A percentile compares a stretch with the other conserved stretches of the same genome.
phyloP scores from a whole-genome alignment of 2,329 filamentous ascomycete genomes.

The Beauveria bassiana region DNA sequence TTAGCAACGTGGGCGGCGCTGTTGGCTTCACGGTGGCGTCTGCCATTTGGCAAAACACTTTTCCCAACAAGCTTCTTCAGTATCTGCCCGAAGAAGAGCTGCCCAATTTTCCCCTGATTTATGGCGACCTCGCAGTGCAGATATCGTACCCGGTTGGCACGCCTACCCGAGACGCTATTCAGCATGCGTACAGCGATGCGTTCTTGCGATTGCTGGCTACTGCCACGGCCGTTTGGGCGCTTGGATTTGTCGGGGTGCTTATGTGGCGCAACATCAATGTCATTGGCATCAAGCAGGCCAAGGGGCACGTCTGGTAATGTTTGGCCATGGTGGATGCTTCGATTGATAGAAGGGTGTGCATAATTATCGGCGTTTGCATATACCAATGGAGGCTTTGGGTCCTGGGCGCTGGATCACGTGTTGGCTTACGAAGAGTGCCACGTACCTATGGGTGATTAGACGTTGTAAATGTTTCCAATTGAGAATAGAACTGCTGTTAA shows the following conservation, averaged over 20 bases:
- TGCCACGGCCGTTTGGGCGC: constrained; percentile 24
- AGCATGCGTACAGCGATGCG: constrained; percentile 47
- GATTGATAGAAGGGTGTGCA: neutral
- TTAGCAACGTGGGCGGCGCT: constrained; percentile 21
- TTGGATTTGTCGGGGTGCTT: constrained; percentile 30
- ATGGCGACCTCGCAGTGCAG: constrained; percentile 44
- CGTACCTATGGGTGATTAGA: too few species aligned
- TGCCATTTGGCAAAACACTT: constrained; percentile 25
- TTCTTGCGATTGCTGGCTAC: constrained; percentile 41
- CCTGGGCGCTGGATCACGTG: too few species aligned
- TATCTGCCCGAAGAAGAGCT: constrained; percentile 39
- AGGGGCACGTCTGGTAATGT: constrained; percentile 27
- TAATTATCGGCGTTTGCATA: neutral
- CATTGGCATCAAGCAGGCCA: constrained; percentile 39
- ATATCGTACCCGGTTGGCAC: constrained; percentile 39
- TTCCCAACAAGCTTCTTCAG: constrained; percentile 34
- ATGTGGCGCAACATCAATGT: constrained; percentile 44
- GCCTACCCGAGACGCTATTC: constrained; percentile 43
- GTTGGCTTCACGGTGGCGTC: constrained; percentile 23
- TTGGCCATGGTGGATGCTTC: constrained; percentile 15
- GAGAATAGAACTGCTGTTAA: too few species aligned
- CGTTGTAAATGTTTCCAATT: too few species aligned
- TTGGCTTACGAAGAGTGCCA: too few species aligned
- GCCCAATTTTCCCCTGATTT: constrained; percentile 39
- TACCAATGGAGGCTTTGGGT: neutral